Evolutionary conservation across 1,284 basidiomycete genomes (phyloP).

Genomic region (Neotropicomus parvogracilis): DNA sequence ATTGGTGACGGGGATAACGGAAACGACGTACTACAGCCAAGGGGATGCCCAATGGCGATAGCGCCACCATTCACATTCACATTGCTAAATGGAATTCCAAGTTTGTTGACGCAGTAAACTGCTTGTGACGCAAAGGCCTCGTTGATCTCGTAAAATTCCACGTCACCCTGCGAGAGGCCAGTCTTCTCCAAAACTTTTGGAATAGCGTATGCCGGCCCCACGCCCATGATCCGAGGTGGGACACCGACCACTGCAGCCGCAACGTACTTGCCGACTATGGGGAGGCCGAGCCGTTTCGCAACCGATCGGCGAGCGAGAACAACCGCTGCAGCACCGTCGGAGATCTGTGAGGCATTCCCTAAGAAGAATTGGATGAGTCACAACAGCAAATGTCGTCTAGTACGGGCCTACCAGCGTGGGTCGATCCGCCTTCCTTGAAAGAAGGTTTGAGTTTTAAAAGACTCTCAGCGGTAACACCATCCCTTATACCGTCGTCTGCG

Average conservation of each 20-base stretch:
- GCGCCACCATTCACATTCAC: slow-evolving; percentile 89
- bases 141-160: slow-evolving; percentile 95
- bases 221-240: slow-evolving; percentile 85
- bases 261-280: slow-evolving; percentile 92
- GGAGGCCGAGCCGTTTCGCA: slow-evolving; percentile 86
- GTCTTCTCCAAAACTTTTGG: slow-evolving; percentile 74
- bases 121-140: slow-evolving; percentile 92
- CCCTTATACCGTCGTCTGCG: slow-evolving; percentile 88
- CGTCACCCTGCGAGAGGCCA: slow-evolving; percentile 70
- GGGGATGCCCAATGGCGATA: slow-evolving; percentile 84
- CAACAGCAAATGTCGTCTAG: slow-evolving; percentile 1
- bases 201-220: slow-evolving; percentile 90
- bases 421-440: slow-evolving; percentile 84
- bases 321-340: slow-evolving; percentile 97
- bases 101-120: slow-evolving; percentile 72
- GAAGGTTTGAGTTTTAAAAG: slow-evolving; percentile 92
- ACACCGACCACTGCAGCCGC: slow-evolving; percentile 78
- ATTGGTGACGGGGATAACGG: slow-evolving; percentile 4
- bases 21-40: slow-evolving; percentile 66
- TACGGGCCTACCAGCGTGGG: slow-evolving; percentile 71
- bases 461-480: slow-evolving; percentile 86
- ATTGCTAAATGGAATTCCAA: slow-evolving; percentile 76
- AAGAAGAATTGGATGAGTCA: slow-evolving; percentile 3
- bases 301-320: slow-evolving; percentile 83
- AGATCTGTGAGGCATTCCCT: slow-evolving; percentile 91